Percentiles rank a stretch among this genome's conserved stretches.
phyloP scores from a whole-genome alignment of 805 yeast species.

The Candida stauntonica region DNA sequence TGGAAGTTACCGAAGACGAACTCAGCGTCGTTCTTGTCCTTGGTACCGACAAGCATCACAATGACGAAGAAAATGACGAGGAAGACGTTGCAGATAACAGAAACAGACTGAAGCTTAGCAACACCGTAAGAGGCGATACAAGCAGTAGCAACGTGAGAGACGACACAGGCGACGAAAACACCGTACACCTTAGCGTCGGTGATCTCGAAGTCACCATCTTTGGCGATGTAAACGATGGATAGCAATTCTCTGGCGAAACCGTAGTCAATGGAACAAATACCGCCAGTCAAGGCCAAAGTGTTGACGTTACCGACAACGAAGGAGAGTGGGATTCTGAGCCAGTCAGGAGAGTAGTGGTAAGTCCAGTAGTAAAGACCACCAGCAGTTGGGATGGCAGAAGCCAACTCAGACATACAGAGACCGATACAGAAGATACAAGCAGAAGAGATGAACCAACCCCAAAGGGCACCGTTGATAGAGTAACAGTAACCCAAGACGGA shows the following conservation, averaged over 20 bases:
- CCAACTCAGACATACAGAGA: constrained; percentile 58
- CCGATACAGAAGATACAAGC: constrained; percentile 52
- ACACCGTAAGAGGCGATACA: constrained; percentile 52
- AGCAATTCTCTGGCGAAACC: constrained; percentile 59
- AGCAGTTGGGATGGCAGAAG: constrained; percentile 67
- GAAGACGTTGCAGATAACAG: constrained; percentile 47
- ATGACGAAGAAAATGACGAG: constrained; percentile 51
- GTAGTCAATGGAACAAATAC: constrained; percentile 64
- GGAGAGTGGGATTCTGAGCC: constrained; percentile 47
- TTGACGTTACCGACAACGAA: constrained; percentile 65
- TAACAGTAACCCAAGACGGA: constrained; percentile 50
- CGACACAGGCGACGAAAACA: constrained; percentile 52
- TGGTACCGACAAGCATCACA: constrained; percentile 60
- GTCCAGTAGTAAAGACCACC: constrained; percentile 75
- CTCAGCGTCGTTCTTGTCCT: constrained; percentile 37
- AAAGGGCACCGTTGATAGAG: constrained; percentile 40
- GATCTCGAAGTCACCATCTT: constrained; percentile 53
- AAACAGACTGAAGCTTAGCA: constrained; percentile 51
- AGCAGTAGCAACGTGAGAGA: constrained; percentile 45
- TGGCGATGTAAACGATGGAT: constrained; percentile 51
- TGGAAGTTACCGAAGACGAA: constrained; percentile 51
- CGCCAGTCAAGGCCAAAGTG: constrained; percentile 61
- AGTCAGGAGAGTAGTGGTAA: constrained; percentile 57
- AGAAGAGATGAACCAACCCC: constrained; percentile 70
- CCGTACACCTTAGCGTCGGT: constrained; percentile 54